Evolutionary conservation across 2,329 filamentous ascomycete species (phyloP), one percentile per base, ranked within the genome.

Genomic region (Epichloe sylvatica): DNA sequence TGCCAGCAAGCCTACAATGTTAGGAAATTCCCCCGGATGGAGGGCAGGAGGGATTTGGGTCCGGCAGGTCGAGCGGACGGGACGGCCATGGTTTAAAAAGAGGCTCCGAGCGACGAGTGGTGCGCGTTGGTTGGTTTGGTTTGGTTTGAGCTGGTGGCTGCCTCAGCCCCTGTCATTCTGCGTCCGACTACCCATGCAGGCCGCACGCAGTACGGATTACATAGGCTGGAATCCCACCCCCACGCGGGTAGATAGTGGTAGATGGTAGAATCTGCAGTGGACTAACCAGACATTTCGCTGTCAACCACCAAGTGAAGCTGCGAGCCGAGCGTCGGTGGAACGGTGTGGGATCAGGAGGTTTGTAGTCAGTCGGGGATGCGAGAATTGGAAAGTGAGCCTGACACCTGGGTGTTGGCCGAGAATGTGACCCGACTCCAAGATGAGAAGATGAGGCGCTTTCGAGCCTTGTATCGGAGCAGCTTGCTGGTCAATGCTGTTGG

Each of bases 51-150:
- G 34, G 46, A 49, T 47, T 49, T 42, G 49, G 44, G 36, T 34
- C 21, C 11, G 19, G 40, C 39, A 40, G n/a, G 52, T 54, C 53
- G 55, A 61, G 63, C 59, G 62, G 60, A 59, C 57, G 57, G 57
- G 56, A 45, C 25, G 56, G 59, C 58, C 60, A 62, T 60, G 25
- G 33, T 17, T 12, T 21, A 34, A 17, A 63, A 61, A 63, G 64
- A 58, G 57, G 54, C 54, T 57, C 52, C 49, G 54, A 49, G 51
- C 53, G 56, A 54, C 51, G 53, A 55, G 56, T 59, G 52, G 52
- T 59, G 39, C 47, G 30, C 23, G 46, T 33, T 45, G 13, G 37
- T 13, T 41, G 38, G 23, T 12, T 46, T 52, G 54, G 17, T 41
- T 41, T 30, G 39, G 12, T 19, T 19, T 19, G 19, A 3, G 17